Percentiles rank a stretch among this genome's conserved stretches.
phyloP scores from a whole-genome alignment of 768 basidiomycete species.

The Mycena olivaceomarginata region DNA sequence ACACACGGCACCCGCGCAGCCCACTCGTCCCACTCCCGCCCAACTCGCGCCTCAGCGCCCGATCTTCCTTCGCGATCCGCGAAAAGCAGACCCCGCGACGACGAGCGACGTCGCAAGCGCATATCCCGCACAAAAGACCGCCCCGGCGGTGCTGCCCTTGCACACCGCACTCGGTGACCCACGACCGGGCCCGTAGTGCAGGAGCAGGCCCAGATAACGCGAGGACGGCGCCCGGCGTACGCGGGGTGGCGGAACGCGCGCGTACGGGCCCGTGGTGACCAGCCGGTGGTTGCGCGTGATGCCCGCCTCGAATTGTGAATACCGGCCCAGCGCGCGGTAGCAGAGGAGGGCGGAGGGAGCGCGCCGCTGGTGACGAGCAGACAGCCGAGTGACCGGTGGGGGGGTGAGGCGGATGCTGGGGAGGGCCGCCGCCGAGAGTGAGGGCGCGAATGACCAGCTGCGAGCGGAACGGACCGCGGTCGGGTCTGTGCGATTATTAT shows the following conservation, averaged over 20 bases:
- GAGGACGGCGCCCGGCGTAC: slow-evolving; percentile 45
- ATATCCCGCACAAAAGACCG: slow-evolving; percentile 7
- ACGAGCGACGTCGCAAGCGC: slow-evolving; percentile 17
- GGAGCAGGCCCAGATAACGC: slow-evolving; percentile 24
- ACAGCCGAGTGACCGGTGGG: neutral
- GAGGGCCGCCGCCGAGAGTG: neutral
- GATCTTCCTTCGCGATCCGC: slow-evolving; percentile 33
- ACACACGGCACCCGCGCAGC: slow-evolving; percentile 19
- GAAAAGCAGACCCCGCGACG: slow-evolving; percentile 22
- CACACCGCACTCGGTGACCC: slow-evolving; percentile 35
- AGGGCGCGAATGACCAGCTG: neutral
- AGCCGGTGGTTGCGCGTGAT: slow-evolving; percentile 49
- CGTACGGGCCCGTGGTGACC: slow-evolving; percentile 52
- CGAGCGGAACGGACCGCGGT: neutral
- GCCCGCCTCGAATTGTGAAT: slow-evolving; percentile 54
- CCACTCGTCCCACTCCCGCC: slow-evolving; percentile 23
- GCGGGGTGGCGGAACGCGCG: slow-evolving; percentile 51
- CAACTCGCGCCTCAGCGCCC: slow-evolving; percentile 13
- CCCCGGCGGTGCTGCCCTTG: slow-evolving; percentile 22
- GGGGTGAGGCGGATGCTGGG: slow-evolving; percentile 1
- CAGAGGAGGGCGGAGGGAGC: slow-evolving; percentile 24
- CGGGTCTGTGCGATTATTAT: neutral
- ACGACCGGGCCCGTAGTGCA: slow-evolving; percentile 33
- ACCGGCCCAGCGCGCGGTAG: slow-evolving; percentile 44
- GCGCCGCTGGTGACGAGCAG: slow-evolving; percentile 13